Conservation (phyloP, 2,329 filamentous ascomycete species). For the Grosmannia huntii region DNA sequence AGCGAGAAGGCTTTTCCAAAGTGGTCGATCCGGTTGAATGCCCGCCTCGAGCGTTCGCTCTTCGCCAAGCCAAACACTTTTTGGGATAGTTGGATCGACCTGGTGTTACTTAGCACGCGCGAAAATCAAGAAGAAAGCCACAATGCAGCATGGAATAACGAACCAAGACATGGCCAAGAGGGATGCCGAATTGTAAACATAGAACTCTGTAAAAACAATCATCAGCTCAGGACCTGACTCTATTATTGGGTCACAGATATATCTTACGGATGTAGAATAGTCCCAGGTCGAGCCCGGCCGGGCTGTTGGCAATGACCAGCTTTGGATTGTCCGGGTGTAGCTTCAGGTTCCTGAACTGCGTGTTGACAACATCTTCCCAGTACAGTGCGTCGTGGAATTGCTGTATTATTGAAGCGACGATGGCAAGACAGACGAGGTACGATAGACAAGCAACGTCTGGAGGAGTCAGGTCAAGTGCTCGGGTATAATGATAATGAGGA, state of each 20-base stretch:
- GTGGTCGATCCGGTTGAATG: neutral
- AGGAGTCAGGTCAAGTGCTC: neutral
- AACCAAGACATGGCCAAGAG: neutral
- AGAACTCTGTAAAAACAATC: neutral
- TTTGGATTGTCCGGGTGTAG: neutral
- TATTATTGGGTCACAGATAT: too few relatives aligned
- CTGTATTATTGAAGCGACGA: neutral
- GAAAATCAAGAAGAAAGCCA: too few relatives aligned
- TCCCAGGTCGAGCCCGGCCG: neutral
- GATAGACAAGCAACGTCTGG: neutral
- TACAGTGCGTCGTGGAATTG: neutral
- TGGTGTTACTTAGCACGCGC: neutral
- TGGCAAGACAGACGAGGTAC: neutral
- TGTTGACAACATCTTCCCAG: neutral
- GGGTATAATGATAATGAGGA: too few relatives aligned
- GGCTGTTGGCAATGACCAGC: neutral
- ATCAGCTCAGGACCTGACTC: too few relatives aligned
- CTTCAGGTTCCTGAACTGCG: neutral
- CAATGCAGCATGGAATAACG: neutral
- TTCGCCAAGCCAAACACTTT: neutral
- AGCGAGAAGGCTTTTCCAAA: neutral
- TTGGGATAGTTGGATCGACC: neutral
- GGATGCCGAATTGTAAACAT: neutral
- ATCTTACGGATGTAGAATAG: neutral
- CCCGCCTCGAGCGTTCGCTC: too few relatives aligned